A percentile compares a stretch with the other conserved stretches of the same genome.
phyloP scores from a whole-genome alignment of 441 rosid genomes.

The Aquilaria agallochum region DNA sequence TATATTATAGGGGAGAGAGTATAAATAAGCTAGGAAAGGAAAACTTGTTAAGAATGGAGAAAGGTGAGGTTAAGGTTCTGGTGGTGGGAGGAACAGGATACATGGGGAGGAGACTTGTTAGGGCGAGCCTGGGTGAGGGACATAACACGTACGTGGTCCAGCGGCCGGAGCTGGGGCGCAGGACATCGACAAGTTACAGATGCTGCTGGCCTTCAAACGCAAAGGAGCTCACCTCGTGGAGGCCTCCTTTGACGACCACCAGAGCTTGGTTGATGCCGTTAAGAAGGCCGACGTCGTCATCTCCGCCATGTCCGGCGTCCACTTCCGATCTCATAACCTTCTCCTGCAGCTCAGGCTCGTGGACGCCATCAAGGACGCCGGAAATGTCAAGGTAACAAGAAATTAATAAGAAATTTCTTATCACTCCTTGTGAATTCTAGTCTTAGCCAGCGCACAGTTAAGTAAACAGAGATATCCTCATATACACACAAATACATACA shows the following conservation, averaged over 20 bases:
- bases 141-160: constrained; percentile 66
- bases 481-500: too few relatives aligned
- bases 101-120: constrained; percentile 68
- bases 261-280: constrained; percentile 71
- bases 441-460: too few relatives aligned
- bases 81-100: constrained; percentile 89
- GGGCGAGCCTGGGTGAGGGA: constrained; percentile 65
- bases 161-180: constrained; percentile 53
- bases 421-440: too few relatives aligned
- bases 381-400: constrained; percentile 59
- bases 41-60: constrained; percentile 11
- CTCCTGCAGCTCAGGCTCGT: constrained; percentile 74
- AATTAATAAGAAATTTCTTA: background rate
- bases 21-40: too few relatives aligned
- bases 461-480: too few relatives aligned
- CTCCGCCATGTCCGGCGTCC: constrained; percentile 77
- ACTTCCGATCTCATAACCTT: constrained; percentile 58
- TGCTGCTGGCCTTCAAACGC: constrained; percentile 52
- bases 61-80: constrained; percentile 59
- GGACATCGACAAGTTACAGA: constrained; percentile 67
- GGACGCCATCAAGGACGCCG: constrained; percentile 87
- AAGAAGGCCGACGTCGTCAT: constrained; percentile 74
- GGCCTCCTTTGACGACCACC: constrained; percentile 60
- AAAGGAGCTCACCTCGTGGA: constrained; percentile 54
- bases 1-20: too few relatives aligned